Conservation (phyloP, 768 basidiomycete genomes). For the Boletus rufocinnamomeus region DNA sequence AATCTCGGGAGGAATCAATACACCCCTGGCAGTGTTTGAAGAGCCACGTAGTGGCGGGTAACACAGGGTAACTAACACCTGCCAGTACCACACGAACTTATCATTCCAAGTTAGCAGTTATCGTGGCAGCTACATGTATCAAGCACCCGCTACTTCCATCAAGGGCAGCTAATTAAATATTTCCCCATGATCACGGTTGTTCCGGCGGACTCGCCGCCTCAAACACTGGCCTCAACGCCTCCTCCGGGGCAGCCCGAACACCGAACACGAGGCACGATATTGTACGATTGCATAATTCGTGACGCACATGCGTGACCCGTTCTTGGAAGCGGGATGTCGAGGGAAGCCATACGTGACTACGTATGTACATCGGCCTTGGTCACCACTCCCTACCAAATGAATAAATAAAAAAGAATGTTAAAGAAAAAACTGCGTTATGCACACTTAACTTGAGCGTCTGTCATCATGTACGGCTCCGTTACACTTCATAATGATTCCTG, state of each 20-base stretch:
- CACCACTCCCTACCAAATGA: no score
- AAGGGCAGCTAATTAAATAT: neutral
- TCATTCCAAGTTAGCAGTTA: neutral
- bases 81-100: no score
- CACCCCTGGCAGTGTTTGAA: neutral
- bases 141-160: neutral
- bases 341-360: neutral
- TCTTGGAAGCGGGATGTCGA: neutral
- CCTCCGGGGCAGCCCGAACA: neutral
- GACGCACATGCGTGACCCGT: neutral
- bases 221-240: no score
- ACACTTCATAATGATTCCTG: neutral
- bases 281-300: neutral
- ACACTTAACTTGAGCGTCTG: neutral
- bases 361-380: no score
- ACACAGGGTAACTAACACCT: neutral
- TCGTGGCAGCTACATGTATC: neutral
- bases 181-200: neutral
- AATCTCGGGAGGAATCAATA: neutral
- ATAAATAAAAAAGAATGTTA: neutral
- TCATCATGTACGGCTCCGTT: neutral
- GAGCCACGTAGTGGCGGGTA: neutral
- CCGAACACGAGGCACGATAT: neutral
- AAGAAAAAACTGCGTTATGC: neutral
- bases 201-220: neutral